Percentiles rank a stretch among this genome's conserved stretches.
These are phyloP conservation scores for Plasmodium chabaudi DNA, from an alignment of 169 alveolate genomes.

Conservation along the genomic window DNA sequence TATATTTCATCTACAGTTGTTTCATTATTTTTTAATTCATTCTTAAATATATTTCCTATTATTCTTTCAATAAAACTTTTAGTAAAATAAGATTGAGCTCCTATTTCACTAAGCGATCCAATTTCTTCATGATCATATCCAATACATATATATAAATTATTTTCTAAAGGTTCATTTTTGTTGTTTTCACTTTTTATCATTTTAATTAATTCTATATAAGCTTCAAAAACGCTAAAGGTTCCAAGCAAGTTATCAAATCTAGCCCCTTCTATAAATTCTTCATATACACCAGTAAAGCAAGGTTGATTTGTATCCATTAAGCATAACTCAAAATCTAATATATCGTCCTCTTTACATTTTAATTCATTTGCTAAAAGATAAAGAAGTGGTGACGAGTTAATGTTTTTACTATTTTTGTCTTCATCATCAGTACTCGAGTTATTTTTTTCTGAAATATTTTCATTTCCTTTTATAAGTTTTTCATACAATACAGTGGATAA, in stretches of 20 bases:
- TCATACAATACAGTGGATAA: constrained; percentile 75
- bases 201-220: constrained; percentile 77
- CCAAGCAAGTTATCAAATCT: constrained; percentile 93
- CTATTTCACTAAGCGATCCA: constrained; percentile 81
- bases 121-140: constrained; percentile 79
- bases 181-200: constrained; percentile 22
- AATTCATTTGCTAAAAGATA: constrained; percentile 77
- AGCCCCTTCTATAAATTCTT: constrained; percentile 95
- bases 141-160: constrained; percentile 44
- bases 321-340: constrained; percentile 91
- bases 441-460: neutral
- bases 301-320: constrained; percentile 93
- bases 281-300: constrained; percentile 93
- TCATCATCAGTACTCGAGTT: neutral
- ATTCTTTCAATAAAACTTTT: constrained; percentile 77
- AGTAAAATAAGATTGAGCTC: constrained; percentile 81
- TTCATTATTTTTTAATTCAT: neutral
- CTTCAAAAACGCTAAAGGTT: constrained; percentile 78
- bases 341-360: constrained; percentile 79
- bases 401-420: neutral
- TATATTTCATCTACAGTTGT: constrained; percentile 54
- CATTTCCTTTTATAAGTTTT: neutral
- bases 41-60: constrained; percentile 4
- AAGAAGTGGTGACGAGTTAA: constrained; percentile 40
- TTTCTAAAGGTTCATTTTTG: neutral